Evolutionary conservation across 1,139 yeast species (phyloP).

Genomic region (Suhomyces panamericanus): DNA sequence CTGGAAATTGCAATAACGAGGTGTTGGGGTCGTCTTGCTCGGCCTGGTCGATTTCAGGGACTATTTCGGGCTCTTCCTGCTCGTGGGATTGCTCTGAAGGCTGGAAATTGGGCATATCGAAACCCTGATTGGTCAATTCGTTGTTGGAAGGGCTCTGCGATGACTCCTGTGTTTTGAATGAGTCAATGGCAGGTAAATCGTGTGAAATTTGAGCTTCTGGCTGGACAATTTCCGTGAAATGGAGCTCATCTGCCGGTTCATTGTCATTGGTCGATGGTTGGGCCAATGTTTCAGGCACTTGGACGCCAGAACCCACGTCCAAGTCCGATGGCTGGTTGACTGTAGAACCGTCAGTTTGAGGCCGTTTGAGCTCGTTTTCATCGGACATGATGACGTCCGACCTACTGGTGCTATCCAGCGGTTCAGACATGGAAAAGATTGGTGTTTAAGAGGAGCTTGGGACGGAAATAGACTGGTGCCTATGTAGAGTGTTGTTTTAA

Average conservation of each 20-base stretch:
- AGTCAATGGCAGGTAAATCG: not conserved
- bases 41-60: not conserved
- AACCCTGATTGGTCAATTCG: not conserved
- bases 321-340: not conserved
- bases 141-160: not conserved
- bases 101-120: not conserved
- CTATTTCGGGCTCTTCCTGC: not conserved
- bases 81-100: not conserved
- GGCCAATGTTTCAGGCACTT: not conserved
- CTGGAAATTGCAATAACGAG: conserved; percentile 14
- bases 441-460: not conserved
- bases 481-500: not conserved
- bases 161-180: not conserved
- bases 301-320: not conserved
- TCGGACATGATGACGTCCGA: conserved; percentile 2
- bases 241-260: no score
- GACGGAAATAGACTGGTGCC: not conserved
- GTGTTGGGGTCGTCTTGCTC: conserved; percentile 19
- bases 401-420: conserved; percentile 1
- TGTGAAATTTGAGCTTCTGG: not conserved
- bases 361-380: not conserved
- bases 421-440: conserved; percentile 3
- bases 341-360: not conserved
- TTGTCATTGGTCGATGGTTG: no score
- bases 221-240: not conserved